These are phyloP conservation scores for Acacia pycnantha DNA, from an alignment of 331 rosid genomes.

Conservation along the genomic window DNA sequence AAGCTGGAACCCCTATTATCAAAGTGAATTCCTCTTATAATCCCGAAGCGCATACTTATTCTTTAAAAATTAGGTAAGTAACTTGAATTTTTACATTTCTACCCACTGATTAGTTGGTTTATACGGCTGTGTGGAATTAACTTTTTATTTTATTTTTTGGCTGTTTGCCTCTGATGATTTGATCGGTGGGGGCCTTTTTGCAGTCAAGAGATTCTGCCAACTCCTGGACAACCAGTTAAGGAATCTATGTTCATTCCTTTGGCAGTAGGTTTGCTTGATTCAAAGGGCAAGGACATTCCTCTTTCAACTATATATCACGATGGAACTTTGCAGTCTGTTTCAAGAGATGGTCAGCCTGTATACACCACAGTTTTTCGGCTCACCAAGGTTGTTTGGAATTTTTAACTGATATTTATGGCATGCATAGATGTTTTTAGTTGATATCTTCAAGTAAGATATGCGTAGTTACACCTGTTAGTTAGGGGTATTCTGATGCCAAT, in stretches of 20 bases:
- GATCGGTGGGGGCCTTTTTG: constrained; percentile 19
- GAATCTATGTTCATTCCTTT: constrained; percentile 93
- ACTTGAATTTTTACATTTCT: background rate
- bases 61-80: constrained; percentile 77
- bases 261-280: constrained; percentile 75
- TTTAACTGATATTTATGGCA: background rate
- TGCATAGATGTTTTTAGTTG: background rate
- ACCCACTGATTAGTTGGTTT: background rate
- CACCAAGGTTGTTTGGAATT: constrained; percentile 67
- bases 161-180: background rate
- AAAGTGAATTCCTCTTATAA: constrained; percentile 77
- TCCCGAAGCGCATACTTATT: constrained; percentile 62
- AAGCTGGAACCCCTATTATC: constrained; percentile 94
- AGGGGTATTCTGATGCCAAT: background rate
- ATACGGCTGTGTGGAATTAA: background rate
- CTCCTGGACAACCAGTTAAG: constrained; percentile 91
- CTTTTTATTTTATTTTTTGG: background rate
- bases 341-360: constrained; percentile 33
- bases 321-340: constrained; percentile 57
- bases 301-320: constrained; percentile 66
- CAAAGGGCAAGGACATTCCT: constrained; percentile 76
- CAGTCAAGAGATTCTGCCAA: constrained; percentile 90
- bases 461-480: background rate
- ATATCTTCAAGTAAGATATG: background rate
- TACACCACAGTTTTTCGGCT: constrained; percentile 74